phyloP scores from a whole-genome alignment of 495 filamentous ascomycete genomes.

The Delitschia confertaspora region DNA sequence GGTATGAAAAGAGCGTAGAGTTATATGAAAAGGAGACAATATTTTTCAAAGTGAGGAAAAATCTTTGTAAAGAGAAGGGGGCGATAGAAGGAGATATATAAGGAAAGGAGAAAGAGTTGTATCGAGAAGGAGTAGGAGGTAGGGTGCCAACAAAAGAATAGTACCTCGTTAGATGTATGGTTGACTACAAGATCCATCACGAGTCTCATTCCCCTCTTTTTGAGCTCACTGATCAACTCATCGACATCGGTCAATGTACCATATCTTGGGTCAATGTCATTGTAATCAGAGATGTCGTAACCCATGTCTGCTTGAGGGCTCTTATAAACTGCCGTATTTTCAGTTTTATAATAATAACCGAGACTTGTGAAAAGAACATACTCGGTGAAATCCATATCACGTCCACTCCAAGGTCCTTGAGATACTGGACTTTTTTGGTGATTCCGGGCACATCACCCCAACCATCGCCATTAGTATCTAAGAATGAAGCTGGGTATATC shows the following conservation, averaged over 20 bases:
- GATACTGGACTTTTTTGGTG: constrained; percentile 35
- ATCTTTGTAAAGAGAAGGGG: not conserved
- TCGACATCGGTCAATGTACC: constrained; percentile 50
- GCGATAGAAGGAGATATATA: not conserved
- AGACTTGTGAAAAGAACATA: constrained; percentile 13
- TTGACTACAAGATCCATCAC: constrained; percentile 54
- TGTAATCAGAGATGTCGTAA: constrained; percentile 34
- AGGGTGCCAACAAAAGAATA: not conserved
- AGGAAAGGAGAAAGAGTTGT: not conserved
- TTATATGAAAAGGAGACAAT: not conserved
- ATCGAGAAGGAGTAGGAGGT: not conserved
- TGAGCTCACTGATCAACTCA: constrained; percentile 41
- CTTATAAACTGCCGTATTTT: constrained; percentile 29
- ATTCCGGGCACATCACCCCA: constrained; percentile 38
- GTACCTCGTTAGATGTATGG: constrained; percentile 45
- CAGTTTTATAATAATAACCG: not conserved
- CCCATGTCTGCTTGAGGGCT: constrained; percentile 39
- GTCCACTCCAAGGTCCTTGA: constrained; percentile 35
- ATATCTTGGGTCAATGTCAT: constrained; percentile 39
- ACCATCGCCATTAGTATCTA: constrained; percentile 33
- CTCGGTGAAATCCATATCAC: constrained; percentile 37
- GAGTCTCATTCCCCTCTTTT: constrained; percentile 44
- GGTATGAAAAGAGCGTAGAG: too few relatives aligned
- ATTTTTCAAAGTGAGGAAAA: not conserved
- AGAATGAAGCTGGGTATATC: constrained; percentile 37